Conservation (phyloP, 2,329 filamentous ascomycete species). For the Botrytis medusae region DNA sequence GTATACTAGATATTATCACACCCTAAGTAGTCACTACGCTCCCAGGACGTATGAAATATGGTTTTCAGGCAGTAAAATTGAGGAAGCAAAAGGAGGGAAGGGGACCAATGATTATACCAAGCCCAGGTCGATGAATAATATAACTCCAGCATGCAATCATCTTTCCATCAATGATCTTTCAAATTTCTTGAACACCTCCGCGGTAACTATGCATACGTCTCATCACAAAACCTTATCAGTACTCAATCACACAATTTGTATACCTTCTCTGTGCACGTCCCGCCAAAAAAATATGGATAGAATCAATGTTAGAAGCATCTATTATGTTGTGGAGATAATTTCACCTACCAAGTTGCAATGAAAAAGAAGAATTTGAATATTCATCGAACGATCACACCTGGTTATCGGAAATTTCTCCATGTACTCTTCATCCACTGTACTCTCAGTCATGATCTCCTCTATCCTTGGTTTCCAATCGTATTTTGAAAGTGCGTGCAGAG, state of each 20-base stretch:
- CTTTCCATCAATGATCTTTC: no score
- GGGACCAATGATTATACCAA: no score
- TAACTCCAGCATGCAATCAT: no score
- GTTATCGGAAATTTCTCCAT: background rate
- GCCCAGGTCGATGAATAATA: no score
- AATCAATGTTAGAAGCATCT: background rate
- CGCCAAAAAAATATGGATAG: background rate
- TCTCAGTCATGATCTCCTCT: background rate
- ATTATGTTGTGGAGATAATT: background rate
- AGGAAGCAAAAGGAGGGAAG: no score
- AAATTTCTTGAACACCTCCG: no score
- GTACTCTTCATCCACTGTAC: no score
- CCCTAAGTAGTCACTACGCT: no score
- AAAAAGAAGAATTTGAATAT: background rate
- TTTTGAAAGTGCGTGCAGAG: background rate
- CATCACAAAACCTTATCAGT: background rate
- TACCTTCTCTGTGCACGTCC: rapidly evolving
- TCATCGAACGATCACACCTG: background rate
- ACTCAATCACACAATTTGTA: background rate
- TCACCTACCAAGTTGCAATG: background rate
- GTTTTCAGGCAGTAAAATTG: no score
- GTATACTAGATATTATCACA: no score
- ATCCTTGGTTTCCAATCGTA: background rate
- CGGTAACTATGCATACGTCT: background rate
- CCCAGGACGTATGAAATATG: no score